phyloP scores from a whole-genome alignment of 2,329 filamentous ascomycete species.

The Cercospora sesami region DNA sequence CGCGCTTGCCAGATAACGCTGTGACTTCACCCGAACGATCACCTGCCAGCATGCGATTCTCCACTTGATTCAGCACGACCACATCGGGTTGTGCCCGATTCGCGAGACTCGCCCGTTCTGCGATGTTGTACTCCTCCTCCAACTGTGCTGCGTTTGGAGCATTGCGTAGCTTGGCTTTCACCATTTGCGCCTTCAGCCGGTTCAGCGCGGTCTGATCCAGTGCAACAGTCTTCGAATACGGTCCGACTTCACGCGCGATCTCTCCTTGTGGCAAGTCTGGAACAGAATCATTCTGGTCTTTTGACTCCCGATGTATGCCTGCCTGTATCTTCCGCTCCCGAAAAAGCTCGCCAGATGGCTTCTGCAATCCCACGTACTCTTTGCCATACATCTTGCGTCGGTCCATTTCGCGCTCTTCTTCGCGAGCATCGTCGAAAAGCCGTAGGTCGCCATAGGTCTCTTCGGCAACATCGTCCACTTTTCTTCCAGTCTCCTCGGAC shows the following conservation, averaged over 20 bases:
- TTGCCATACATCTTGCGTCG: conserved; percentile 78
- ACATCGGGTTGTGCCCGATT: conserved; percentile 62
- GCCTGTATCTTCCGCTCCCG: conserved; percentile 69
- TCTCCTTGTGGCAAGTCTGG: conserved; percentile 54
- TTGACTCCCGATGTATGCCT: conserved; percentile 47
- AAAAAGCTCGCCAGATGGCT: conserved; percentile 83
- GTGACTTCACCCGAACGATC: conserved; percentile 72
- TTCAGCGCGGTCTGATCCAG: conserved; percentile 82
- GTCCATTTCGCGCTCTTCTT: conserved; percentile 90
- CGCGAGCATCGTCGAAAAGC: conserved; percentile 87
- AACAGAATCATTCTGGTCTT: conserved; percentile 33
- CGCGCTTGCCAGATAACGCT: conserved; percentile 74
- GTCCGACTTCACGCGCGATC: conserved; percentile 57
- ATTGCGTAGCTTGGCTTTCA: conserved; percentile 88
- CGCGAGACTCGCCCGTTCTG: conserved; percentile 61
- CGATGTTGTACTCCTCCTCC: conserved; percentile 79
- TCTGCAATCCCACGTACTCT: conserved; percentile 80
- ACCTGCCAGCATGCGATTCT: conserved; percentile 87
- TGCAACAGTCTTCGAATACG: conserved; percentile 51
- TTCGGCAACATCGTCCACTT: conserved; percentile 77
- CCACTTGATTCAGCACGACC: conserved; percentile 81
- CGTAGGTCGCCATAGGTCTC: conserved; percentile 78
- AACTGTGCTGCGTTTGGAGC: conserved; percentile 73
- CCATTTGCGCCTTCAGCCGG: conserved; percentile 85
- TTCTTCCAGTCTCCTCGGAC: conserved; percentile 70